Percentiles rank a stretch among this genome's conserved stretches.
phyloP scores from a whole-genome alignment of 495 filamentous ascomycete species.

The Talaromyces wortmannii region DNA sequence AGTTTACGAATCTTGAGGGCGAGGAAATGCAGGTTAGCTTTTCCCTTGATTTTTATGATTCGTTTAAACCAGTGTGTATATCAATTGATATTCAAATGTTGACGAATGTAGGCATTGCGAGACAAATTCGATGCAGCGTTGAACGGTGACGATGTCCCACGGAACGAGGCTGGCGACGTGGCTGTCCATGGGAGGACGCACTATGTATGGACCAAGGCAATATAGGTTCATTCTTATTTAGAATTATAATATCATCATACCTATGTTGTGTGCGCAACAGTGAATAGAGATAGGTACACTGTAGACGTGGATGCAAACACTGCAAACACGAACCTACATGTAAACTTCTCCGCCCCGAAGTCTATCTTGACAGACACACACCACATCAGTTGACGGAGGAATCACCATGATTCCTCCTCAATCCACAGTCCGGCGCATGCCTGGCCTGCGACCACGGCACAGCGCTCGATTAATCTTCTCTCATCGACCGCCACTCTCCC shows the following conservation, averaged over 20 bases:
- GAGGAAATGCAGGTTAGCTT: conserved; percentile 38
- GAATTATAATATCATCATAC: background rate
- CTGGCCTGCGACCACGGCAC: conserved; percentile 1
- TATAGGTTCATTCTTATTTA: background rate
- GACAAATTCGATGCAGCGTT: conserved; percentile 34
- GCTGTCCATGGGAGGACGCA: conserved; percentile 47
- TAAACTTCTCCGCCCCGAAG: background rate
- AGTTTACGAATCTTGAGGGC: conserved; percentile 47
- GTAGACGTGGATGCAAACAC: background rate
- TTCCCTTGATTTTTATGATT: background rate
- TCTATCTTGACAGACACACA: background rate
- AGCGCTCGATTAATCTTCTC: conserved; percentile 1
- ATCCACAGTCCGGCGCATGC: background rate
- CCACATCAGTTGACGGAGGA: background rate
- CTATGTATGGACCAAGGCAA: conserved; percentile 38
- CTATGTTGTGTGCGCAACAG: no score
- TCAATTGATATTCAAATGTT: background rate
- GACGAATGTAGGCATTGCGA: conserved; percentile 17
- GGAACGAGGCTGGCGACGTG: conserved; percentile 46
- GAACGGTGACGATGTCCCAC: conserved; percentile 29
- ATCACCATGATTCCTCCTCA: conserved; percentile 1
- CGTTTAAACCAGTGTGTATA: background rate
- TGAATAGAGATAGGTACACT: background rate
- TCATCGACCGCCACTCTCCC: background rate
- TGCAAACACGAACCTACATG: background rate